Percentiles rank a stretch among this genome's conserved stretches.
phyloP scores from a whole-genome alignment of 2,329 filamentous ascomycete genomes.

The Hirsutella minnesotensis region DNA sequence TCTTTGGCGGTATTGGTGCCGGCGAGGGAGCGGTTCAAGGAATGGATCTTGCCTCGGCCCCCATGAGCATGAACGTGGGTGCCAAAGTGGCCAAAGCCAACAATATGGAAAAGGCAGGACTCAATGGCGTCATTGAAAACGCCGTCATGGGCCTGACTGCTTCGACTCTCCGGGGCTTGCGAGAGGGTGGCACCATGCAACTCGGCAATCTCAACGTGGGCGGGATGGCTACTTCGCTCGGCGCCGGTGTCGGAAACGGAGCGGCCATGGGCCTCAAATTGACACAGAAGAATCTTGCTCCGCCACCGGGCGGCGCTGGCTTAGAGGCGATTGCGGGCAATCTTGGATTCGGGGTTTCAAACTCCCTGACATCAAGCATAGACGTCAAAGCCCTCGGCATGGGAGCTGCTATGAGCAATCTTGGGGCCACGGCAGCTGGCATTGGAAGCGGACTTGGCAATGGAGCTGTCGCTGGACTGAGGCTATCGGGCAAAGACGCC shows the following conservation, averaged over 20 bases:
- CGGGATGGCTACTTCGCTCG: constrained; percentile 10
- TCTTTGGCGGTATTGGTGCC: constrained; percentile 14
- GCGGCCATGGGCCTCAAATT: constrained; percentile 12
- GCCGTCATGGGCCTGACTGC: constrained; percentile 16
- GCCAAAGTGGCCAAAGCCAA: constrained; percentile 14
- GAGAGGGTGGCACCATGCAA: constrained; percentile 6
- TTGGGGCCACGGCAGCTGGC: constrained; percentile 2
- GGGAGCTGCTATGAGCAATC: background rate
- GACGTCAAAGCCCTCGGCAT: constrained; percentile 3
- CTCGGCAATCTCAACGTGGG: constrained; percentile 7
- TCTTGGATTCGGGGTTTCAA: constrained; percentile 16
- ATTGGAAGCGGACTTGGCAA: background rate
- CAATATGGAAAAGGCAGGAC: constrained; percentile 14
- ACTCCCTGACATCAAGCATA: constrained; percentile 13
- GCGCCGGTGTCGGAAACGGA: constrained; percentile 12
- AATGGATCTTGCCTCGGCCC: constrained; percentile 9
- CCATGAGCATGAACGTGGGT: constrained; percentile 5
- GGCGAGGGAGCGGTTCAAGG: constrained; percentile 13
- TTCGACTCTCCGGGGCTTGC: constrained; percentile 14
- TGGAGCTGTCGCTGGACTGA: background rate
- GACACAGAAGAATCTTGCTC: constrained; percentile 5
- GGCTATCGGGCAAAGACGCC: too few species aligned
- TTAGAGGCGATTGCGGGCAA: constrained; percentile 11
- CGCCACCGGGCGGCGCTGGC: constrained; percentile 9
- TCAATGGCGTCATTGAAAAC: constrained; percentile 18